phyloP scores from a whole-genome alignment of 164 flowering plant genomes.

The Vitis rotundifolia region DNA sequence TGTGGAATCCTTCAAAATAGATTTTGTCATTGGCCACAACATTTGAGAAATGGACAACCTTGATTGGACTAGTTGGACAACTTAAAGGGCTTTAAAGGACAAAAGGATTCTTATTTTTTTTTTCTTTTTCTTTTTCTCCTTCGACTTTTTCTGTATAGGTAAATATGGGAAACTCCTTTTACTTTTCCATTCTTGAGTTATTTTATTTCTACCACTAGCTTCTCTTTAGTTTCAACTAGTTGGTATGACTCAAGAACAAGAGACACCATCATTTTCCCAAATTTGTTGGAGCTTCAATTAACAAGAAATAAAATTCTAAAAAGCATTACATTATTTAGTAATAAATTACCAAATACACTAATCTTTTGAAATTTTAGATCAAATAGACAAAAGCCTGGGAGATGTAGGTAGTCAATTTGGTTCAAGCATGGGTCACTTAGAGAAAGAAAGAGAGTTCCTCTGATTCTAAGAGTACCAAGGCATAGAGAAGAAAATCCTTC shows the following conservation, averaged over 20 bases:
- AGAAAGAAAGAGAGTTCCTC: no score
- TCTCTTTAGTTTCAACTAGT: background rate
- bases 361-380: no score
- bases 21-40: conserved; percentile 68
- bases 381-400: no score
- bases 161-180: background rate
- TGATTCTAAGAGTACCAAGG: no score
- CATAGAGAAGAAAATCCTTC: no score
- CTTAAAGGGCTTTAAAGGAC: conserved; percentile 70
- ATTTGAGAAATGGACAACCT: conserved; percentile 75
- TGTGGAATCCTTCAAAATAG: conserved; percentile 58
- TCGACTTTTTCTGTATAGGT: background rate
- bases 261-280: background rate
- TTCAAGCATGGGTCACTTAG: no score
- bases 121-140: background rate
- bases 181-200: background rate
- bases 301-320: background rate
- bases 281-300: conserved; percentile 11
- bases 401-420: no score
- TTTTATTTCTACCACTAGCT: background rate
- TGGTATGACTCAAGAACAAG: conserved; percentile 5
- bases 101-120: background rate
- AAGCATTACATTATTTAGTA: background rate
- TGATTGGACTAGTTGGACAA: conserved; percentile 61
- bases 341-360: background rate